phyloP scores from a whole-genome alignment of 352 stramenopile genomes.

The Phytophthora palmivora region DNA sequence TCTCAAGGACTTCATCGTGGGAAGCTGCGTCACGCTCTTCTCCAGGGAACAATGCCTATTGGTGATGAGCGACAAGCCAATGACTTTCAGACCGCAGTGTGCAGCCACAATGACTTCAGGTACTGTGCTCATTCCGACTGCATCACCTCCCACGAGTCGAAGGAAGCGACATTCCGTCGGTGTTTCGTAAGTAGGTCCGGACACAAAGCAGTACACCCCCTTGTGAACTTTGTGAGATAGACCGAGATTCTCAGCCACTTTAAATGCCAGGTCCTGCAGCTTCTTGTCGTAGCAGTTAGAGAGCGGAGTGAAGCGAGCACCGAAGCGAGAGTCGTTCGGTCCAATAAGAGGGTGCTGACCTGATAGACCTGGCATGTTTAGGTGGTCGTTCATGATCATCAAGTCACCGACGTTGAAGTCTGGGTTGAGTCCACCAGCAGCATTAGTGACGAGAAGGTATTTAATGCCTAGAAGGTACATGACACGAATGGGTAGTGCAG shows the following conservation, averaged over 20 bases:
- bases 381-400: slow-evolving; percentile 96
- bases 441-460: slow-evolving; percentile 96
- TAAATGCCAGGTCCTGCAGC: slow-evolving; percentile 79
- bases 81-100: slow-evolving; percentile 52
- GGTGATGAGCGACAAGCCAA: slow-evolving; percentile 96
- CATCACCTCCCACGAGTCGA: slow-evolving; percentile 89
- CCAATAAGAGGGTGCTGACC: slow-evolving; percentile 94
- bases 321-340: slow-evolving; percentile 94
- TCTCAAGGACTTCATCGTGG: slow-evolving; percentile 93
- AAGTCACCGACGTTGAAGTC: slow-evolving; percentile 95
- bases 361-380: slow-evolving; percentile 93
- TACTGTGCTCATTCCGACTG: slow-evolving; percentile 95
- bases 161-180: slow-evolving; percentile 93
- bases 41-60: slow-evolving; percentile 88
- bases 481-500: slow-evolving; percentile 92
- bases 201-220: slow-evolving; percentile 97
- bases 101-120: slow-evolving; percentile 94
- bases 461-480: slow-evolving; percentile 95
- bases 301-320: slow-evolving; percentile 93
- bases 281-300: slow-evolving; percentile 92
- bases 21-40: slow-evolving; percentile 76
- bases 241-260: slow-evolving; percentile 76
- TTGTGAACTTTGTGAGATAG: slow-evolving; percentile 79
- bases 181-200: slow-evolving; percentile 95
- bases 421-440: slow-evolving; percentile 93